A percentile compares a stretch with the other conserved stretches of the same genome.
These are phyloP conservation scores for Acaromyces ingoldii DNA, from an alignment of 1,284 basidiomycete genomes.

Conservation along the genomic window DNA sequence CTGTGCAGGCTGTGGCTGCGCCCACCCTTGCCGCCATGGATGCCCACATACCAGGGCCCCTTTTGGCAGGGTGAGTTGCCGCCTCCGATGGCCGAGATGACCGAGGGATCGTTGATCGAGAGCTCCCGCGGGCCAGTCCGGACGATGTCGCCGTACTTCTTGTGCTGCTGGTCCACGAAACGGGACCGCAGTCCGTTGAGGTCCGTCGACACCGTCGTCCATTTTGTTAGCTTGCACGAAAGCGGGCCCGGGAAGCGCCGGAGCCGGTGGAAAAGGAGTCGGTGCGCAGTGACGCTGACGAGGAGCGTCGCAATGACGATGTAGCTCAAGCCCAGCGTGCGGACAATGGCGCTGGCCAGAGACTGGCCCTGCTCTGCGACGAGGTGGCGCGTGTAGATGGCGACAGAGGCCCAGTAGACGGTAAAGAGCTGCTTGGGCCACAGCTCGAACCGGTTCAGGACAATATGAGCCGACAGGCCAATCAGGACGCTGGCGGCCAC, in stretches of 20 bases:
- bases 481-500: no score
- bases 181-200: conserved; percentile 10
- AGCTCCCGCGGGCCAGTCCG: conserved; percentile 20
- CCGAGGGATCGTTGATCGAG: conserved; percentile 20
- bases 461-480: no score
- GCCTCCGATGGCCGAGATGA: conserved; percentile 14
- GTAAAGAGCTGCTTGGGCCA: not conserved
- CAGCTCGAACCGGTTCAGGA: no score
- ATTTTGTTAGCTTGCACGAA: conserved; percentile 12
- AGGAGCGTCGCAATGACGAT: not conserved
- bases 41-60: conserved; percentile 3
- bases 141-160: conserved; percentile 21
- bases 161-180: conserved; percentile 12
- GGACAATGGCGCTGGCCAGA: not conserved
- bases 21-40: not conserved
- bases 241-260: conserved; percentile 15
- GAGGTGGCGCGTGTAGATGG: no score
- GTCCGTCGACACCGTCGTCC: conserved; percentile 11
- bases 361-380: no score
- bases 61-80: not conserved
- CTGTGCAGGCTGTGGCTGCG: not conserved
- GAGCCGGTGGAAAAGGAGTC: conserved; percentile 20
- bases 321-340: not conserved
- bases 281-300: conserved; percentile 11
- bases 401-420: no score